Conservation (phyloP, 129 eudicot species). For the Helichrysum umbraculigerum region DNA sequence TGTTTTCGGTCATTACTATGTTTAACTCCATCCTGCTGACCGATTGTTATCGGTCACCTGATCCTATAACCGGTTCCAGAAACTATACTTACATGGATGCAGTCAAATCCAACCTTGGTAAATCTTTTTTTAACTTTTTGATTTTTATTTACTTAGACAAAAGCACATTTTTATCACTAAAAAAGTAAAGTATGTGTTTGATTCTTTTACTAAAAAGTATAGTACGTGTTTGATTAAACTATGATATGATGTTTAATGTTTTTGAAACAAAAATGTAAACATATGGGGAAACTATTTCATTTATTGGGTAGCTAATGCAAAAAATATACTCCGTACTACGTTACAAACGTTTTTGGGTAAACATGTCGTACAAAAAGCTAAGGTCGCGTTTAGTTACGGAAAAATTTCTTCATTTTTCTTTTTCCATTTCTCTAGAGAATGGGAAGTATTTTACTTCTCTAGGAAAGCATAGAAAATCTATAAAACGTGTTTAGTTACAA, state of each 20-base stretch:
- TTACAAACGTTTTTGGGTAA: slow-evolving; percentile 1
- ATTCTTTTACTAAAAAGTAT: too few relatives aligned
- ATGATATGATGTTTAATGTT: too few relatives aligned
- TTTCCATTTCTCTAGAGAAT: too few relatives aligned
- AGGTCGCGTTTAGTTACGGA: too few relatives aligned
- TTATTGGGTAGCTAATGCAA: not conserved
- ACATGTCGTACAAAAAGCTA: not conserved
- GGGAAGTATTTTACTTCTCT: too few relatives aligned
- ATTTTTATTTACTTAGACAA: not conserved
- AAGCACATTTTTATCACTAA: not conserved
- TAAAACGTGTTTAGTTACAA: too few relatives aligned
- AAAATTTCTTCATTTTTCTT: too few relatives aligned
- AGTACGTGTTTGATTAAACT: too few relatives aligned
- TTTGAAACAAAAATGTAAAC: not conserved
- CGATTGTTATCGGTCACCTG: slow-evolving; percentile 63
- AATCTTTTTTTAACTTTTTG: not conserved
- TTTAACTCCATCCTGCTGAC: slow-evolving; percentile 55
- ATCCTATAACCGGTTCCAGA: slow-evolving; percentile 58
- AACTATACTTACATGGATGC: slow-evolving; percentile 70
- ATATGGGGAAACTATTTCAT: not conserved
- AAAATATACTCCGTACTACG: slow-evolving; percentile 9
- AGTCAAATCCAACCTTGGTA: slow-evolving; percentile 62
- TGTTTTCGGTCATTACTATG: slow-evolving; percentile 58
- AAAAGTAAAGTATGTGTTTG: too few relatives aligned
- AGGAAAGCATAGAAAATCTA: too few relatives aligned